Percentiles rank a stretch among this genome's conserved stretches.
Evolutionary conservation across 805 yeast genomes (phyloP).

Genomic region (Grigorovia humatica): DNA sequence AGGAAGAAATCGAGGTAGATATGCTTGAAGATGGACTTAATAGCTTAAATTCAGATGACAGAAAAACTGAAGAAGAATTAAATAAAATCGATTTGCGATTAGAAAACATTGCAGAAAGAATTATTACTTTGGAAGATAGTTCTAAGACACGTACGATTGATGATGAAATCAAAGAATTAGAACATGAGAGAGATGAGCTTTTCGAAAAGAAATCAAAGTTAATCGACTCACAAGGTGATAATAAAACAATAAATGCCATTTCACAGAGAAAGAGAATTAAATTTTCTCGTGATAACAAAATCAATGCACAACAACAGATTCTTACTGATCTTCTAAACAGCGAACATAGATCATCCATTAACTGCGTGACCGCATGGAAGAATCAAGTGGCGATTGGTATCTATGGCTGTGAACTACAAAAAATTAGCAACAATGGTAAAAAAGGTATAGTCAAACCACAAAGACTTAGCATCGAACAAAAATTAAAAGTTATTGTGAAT

Average conservation of each 20-base stretch:
- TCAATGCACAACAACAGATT: slow-evolving; percentile 16
- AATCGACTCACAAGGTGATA: slow-evolving; percentile 10
- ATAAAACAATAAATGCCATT: slow-evolving; percentile 16
- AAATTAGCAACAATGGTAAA: slow-evolving; percentile 18
- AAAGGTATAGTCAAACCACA: slow-evolving; percentile 12
- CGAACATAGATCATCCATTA: slow-evolving; percentile 16
- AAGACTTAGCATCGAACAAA: slow-evolving; percentile 17
- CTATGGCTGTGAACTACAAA: slow-evolving; percentile 20
- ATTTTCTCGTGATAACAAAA: slow-evolving; percentile 14
- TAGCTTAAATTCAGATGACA: not conserved
- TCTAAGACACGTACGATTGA: slow-evolving; percentile 21
- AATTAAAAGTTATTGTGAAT: slow-evolving; percentile 19
- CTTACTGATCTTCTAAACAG: slow-evolving; percentile 18
- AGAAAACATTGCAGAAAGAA: slow-evolving; percentile 29
- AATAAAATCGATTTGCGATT: slow-evolving; percentile 17
- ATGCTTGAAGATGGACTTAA: slow-evolving; percentile 4
- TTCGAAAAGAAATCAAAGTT: slow-evolving; percentile 12
- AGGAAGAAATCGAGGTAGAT: slow-evolving; percentile 21
- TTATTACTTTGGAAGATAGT: slow-evolving; percentile 29
- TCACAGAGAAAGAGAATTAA: slow-evolving; percentile 15
- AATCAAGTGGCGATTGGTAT: slow-evolving; percentile 15
- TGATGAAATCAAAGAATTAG: slow-evolving; percentile 19
- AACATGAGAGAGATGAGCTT: slow-evolving; percentile 21
- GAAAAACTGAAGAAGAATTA: slow-evolving; percentile 3
- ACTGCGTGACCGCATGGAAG: slow-evolving; percentile 19